Conservation (phyloP, 169 alveolate genomes). For the Eimeria brunetti region DNA sequence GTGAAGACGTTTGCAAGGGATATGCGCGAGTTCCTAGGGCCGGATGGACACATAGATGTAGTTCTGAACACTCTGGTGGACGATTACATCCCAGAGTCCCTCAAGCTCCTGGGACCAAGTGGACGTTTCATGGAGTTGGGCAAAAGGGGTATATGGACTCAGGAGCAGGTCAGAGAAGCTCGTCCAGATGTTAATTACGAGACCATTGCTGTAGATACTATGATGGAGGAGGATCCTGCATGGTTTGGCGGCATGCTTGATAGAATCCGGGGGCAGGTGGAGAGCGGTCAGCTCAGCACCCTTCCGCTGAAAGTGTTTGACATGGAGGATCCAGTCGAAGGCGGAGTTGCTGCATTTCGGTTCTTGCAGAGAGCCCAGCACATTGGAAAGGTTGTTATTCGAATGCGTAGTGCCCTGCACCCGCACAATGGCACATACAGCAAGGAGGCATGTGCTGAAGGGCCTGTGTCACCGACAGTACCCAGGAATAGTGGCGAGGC, state of each 20-base stretch:
- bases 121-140: conserved; percentile 89
- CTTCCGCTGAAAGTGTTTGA: conserved; percentile 81
- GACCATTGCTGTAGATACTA: conserved; percentile 82
- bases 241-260: conserved; percentile 84
- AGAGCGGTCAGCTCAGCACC: conserved; percentile 51
- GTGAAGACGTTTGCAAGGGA: conserved; percentile 81
- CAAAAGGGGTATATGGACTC: conserved; percentile 84
- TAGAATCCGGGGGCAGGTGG: conserved; percentile 74
- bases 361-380: conserved; percentile 83
- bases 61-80: conserved; percentile 84
- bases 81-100: conserved; percentile 81
- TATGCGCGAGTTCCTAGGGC: conserved; percentile 68
- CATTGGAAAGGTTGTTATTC: conserved; percentile 81
- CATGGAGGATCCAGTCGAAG: conserved; percentile 66
- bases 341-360: conserved; percentile 83
- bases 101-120: conserved; percentile 78
- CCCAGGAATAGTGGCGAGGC: not conserved
- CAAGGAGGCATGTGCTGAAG: not conserved
- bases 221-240: conserved; percentile 84
- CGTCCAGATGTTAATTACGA: conserved; percentile 83
- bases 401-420: conserved; percentile 60
- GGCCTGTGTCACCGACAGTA: conserved; percentile 6
- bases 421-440: not conserved
- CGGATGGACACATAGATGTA: conserved; percentile 80
- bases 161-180: conserved; percentile 73